Conservation (phyloP, 2,329 filamentous ascomycete genomes). For the Penicillium sp. region DNA sequence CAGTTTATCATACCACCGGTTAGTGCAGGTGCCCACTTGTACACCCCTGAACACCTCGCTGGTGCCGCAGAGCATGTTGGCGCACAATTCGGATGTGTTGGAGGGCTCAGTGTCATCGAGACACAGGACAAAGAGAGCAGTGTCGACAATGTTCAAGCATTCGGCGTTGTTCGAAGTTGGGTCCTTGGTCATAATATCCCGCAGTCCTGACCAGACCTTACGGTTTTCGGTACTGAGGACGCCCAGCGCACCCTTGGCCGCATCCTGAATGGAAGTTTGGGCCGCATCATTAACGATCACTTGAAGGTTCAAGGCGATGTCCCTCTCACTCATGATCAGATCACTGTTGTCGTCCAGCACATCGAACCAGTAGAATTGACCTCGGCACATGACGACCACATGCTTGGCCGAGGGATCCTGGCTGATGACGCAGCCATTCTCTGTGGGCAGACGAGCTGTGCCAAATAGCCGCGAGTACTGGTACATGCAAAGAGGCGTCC, state of each 20-base stretch:
- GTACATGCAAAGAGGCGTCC: slow-evolving; percentile 91
- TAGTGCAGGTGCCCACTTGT: slow-evolving; percentile 95
- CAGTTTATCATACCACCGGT: slow-evolving; percentile 98
- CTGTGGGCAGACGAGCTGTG: slow-evolving; percentile 87
- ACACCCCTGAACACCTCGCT: slow-evolving; percentile 88
- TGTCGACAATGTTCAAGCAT: slow-evolving; percentile 91
- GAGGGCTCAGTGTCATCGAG: slow-evolving; percentile 86
- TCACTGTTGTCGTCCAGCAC: slow-evolving; percentile 92
- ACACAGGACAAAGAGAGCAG: slow-evolving; percentile 85
- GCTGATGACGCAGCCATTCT: slow-evolving; percentile 91
- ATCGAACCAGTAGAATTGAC: slow-evolving; percentile 99
- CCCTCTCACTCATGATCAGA: slow-evolving; percentile 94
- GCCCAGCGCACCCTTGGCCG: slow-evolving; percentile 88
- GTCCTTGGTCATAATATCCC: slow-evolving; percentile 81
- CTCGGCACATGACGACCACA: slow-evolving; percentile 85
- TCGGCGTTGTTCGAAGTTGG: slow-evolving; percentile 91
- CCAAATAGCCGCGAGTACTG: slow-evolving; percentile 95
- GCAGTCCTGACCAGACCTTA: slow-evolving; percentile 87
- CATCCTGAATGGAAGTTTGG: slow-evolving; percentile 84
- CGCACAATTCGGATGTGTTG: slow-evolving; percentile 78
- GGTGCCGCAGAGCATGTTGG: slow-evolving; percentile 97
- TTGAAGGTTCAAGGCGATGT: slow-evolving; percentile 84
- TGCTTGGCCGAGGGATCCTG: slow-evolving; percentile 93
- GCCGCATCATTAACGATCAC: slow-evolving; percentile 88
- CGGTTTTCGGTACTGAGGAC: slow-evolving; percentile 95